Percentiles rank a stretch among this genome's conserved stretches.
Evolutionary conservation across 768 basidiomycete species (phyloP).

Genomic region (Lactarius hatsudake): DNA sequence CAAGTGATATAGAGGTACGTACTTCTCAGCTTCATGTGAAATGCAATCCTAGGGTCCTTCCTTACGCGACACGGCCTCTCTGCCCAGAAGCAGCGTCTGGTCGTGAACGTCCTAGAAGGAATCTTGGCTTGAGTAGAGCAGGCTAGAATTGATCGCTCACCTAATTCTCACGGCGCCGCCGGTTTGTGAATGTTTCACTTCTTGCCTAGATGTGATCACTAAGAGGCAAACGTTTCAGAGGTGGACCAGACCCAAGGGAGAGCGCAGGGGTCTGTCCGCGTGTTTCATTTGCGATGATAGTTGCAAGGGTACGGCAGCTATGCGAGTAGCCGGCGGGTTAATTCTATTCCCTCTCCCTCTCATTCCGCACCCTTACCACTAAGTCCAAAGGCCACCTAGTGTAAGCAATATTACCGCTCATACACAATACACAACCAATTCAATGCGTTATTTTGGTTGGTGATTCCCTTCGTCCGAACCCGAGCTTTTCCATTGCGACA

Average conservation of each 20-base stretch:
- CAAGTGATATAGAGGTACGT: constrained; percentile 56
- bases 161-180: background rate
- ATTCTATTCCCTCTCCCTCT: background rate
- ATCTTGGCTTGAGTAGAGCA: constrained; percentile 35
- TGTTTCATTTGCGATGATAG: constrained; percentile 2
- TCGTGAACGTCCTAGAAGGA: constrained; percentile 68
- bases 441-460: background rate
- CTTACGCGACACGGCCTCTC: constrained; percentile 6
- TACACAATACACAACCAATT: background rate
- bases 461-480: background rate
- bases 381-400: background rate
- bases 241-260: background rate
- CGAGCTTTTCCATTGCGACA: background rate
- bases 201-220: constrained; percentile 4
- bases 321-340: background rate
- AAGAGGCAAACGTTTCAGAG: constrained; percentile 12
- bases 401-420: background rate
- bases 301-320: background rate
- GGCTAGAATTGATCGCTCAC: constrained; percentile 7
- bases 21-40: constrained; percentile 10
- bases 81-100: constrained; percentile 59
- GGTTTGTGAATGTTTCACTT: background rate
- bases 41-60: background rate
- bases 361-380: background rate
- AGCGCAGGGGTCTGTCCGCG: constrained; percentile 9